Evolutionary conservation across 2,329 filamentous ascomycete genomes (phyloP).

Genomic region (Microcera coccophila): DNA sequence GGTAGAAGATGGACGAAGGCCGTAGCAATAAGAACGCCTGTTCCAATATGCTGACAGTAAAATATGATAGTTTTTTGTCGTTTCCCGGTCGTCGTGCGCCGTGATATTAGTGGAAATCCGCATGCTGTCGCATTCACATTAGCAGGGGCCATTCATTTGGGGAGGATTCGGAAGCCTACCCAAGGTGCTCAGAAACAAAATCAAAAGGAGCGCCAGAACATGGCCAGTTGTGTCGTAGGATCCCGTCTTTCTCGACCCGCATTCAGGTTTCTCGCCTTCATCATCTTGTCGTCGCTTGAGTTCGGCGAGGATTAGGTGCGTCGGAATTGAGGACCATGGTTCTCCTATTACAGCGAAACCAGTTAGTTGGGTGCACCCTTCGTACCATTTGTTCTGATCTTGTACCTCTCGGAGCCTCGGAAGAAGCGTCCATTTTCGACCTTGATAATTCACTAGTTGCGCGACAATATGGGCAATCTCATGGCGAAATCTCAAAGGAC

Average conservation of each 20-base stretch:
- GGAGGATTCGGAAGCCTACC: conserved; percentile 36
- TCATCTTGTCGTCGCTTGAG: conserved; percentile 45
- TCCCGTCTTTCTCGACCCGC: conserved; percentile 50
- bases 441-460: conserved; percentile 15
- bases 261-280: conserved; percentile 45
- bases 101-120: conserved; percentile 62
- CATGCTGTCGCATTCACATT: conserved; percentile 45
- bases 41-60: conserved; percentile 71
- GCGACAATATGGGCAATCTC: conserved; percentile 16
- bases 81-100: conserved; percentile 53
- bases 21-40: conserved; percentile 80
- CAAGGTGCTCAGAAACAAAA: conserved; percentile 57
- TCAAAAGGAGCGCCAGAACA: conserved; percentile 64
- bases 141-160: neutral
- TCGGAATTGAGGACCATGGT: conserved; percentile 49
- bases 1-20: conserved; percentile 76
- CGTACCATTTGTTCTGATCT: too few species aligned
- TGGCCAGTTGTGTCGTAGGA: conserved; percentile 65
- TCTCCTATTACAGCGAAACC: conserved; percentile 20
- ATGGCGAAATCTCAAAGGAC: conserved; percentile 25
- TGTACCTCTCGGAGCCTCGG: conserved; percentile 19
- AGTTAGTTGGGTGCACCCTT: too few species aligned
- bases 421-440: conserved; percentile 18
- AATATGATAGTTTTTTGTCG: conserved; percentile 60
- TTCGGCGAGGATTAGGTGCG: conserved; percentile 50